Evolutionary conservation across 495 filamentous ascomycete species (phyloP).

Genomic region (Bombardia bombarda): DNA sequence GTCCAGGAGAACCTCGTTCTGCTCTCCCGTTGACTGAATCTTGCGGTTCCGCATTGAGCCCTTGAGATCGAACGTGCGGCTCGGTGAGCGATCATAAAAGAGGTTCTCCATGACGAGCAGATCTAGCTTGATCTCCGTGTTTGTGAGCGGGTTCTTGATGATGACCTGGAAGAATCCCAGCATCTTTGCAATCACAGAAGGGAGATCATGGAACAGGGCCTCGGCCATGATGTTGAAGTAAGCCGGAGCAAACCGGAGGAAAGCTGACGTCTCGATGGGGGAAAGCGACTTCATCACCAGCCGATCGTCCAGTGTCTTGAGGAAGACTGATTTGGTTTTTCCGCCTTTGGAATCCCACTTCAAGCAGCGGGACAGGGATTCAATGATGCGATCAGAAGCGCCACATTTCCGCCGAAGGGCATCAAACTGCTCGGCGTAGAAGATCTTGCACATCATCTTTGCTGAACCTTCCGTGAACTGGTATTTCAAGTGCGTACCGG

Average conservation of each 20-base stretch:
- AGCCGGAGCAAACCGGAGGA: conserved; percentile 87
- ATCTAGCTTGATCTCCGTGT: conserved; percentile 90
- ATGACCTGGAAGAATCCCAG: conserved; percentile 95
- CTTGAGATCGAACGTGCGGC: conserved; percentile 94
- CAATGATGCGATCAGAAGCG: conserved; percentile 85
- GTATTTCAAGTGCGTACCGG: conserved; percentile 88
- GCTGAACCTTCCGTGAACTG: conserved; percentile 87
- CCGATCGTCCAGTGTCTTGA: conserved; percentile 92
- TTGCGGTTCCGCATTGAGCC: conserved; percentile 97
- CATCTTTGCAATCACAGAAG: conserved; percentile 98
- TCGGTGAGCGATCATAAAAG: conserved; percentile 90
- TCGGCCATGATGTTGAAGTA: conserved; percentile 98
- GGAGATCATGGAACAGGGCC: conserved; percentile 90
- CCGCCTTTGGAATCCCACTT: conserved; percentile 99
- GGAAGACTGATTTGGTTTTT: conserved; percentile 96
- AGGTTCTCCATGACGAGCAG: conserved; percentile 97
- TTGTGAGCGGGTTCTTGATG: conserved; percentile 90
- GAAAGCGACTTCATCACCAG: conserved; percentile 76
- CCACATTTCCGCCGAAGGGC: conserved; percentile 88
- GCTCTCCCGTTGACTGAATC: conserved; percentile 88
- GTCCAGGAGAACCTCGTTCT: conserved; percentile 91
- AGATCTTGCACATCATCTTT: conserved; percentile 94
- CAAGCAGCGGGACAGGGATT: conserved; percentile 86
- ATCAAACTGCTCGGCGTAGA: conserved; percentile 97
- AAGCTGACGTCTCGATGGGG: conserved; percentile 84